Conservation (phyloP, 2,329 filamentous ascomycete genomes). For the Amphichorda felina region DNA sequence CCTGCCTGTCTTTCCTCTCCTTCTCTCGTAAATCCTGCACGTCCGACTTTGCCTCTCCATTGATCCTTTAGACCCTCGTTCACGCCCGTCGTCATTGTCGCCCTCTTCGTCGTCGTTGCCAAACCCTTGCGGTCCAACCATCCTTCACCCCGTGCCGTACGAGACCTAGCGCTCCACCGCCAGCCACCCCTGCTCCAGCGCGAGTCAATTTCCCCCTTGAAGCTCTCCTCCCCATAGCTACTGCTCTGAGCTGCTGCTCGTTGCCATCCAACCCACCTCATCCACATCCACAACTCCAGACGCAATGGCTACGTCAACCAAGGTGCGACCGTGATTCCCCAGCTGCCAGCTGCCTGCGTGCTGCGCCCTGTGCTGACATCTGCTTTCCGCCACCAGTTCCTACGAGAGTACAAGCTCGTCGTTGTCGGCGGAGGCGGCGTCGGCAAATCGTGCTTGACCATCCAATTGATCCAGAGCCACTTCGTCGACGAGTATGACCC, state of each 20-base stretch:
- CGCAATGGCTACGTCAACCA: slow-evolving; percentile 18
- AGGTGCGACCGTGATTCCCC: slow-evolving; percentile 12
- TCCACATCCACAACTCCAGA: slow-evolving; percentile 12
- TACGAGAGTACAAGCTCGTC: slow-evolving; percentile 90
- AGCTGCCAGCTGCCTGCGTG: background rate
- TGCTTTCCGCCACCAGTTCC: slow-evolving; percentile 41
- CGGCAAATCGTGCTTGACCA: slow-evolving; percentile 97
- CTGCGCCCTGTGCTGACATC: background rate
- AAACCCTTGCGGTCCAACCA: background rate
- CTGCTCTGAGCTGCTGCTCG: slow-evolving; percentile 3
- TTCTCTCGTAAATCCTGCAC: too few species aligned
- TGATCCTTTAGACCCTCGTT: too few species aligned
- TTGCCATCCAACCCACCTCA: slow-evolving; percentile 2
- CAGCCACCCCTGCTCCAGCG: slow-evolving; percentile 2
- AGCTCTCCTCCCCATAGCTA: slow-evolving; percentile 1
- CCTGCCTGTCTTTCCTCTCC: background rate
- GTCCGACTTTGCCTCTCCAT: too few species aligned
- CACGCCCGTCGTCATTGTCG: background rate
- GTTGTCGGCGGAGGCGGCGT: slow-evolving; percentile 97
- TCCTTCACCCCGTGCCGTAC: background rate
- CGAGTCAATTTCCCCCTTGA: slow-evolving; percentile 8
- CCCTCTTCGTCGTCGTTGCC: background rate
- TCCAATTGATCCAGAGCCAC: slow-evolving; percentile 90
- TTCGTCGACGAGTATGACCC: slow-evolving; percentile 99
- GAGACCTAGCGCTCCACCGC: background rate